A percentile compares a stretch with the other conserved stretches of the same genome.
phyloP scores from a whole-genome alignment of 139 green algal species.

The Tetradesmus obliquus region DNA sequence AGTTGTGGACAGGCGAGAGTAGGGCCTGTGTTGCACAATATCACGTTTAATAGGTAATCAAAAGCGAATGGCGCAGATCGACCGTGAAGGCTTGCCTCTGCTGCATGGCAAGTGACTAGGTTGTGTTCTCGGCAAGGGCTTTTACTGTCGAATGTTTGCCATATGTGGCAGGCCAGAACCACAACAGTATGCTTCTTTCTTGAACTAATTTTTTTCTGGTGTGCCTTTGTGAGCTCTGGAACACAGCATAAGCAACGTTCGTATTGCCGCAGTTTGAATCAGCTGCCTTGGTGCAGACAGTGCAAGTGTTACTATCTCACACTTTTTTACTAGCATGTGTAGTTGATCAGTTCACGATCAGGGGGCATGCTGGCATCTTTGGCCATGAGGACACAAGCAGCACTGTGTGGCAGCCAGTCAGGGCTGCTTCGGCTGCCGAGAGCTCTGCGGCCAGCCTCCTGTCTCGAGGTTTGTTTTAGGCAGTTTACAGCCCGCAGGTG shows the following conservation, averaged over 20 bases:
- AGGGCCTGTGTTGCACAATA: not conserved
- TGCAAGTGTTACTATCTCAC: not conserved
- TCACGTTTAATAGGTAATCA: not conserved
- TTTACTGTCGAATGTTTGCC: not conserved
- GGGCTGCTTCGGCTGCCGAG: not conserved
- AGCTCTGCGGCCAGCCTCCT: not conserved
- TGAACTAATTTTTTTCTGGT: too few relatives aligned
- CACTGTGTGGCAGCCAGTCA: conserved; percentile 20
- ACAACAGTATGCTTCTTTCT: not conserved
- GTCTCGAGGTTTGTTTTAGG: not conserved
- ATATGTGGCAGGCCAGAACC: not conserved
- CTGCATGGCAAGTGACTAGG: not conserved
- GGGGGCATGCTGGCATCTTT: not conserved
- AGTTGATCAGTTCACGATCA: not conserved
- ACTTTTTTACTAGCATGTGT: not conserved
- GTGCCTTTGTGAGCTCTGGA: not conserved
- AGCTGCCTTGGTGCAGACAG: not conserved
- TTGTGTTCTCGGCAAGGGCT: not conserved
- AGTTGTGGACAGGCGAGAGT: not conserved
- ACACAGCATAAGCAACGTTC: not conserved
- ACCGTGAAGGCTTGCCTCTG: not conserved
- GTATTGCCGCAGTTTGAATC: not conserved
- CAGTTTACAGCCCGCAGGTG: not conserved
- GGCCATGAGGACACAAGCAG: conserved; percentile 42
- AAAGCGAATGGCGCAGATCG: not conserved